Percentiles rank a stretch among this genome's conserved stretches.
Conservation (phyloP, 2,329 filamentous ascomycete genomes). For the Aschersonia sp. region DNA sequence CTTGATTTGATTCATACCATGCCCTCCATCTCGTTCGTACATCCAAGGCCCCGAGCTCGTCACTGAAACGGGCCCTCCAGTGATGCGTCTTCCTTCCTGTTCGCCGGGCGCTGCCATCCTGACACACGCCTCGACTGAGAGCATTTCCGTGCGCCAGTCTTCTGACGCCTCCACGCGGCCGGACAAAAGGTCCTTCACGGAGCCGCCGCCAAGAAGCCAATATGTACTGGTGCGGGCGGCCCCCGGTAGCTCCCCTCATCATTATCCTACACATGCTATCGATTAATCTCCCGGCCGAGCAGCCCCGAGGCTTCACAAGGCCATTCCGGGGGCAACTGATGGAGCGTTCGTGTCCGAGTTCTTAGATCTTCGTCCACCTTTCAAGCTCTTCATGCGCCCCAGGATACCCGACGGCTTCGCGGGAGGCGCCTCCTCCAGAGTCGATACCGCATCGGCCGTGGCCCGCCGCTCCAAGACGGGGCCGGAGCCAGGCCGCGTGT, state of each 20-base stretch:
- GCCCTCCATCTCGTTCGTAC: not conserved
- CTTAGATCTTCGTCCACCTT: slow-evolving; percentile 41
- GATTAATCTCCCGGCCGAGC: not conserved
- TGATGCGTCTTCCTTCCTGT: too few species aligned
- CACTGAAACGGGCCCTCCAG: not conserved
- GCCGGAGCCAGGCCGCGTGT: slow-evolving; percentile 20
- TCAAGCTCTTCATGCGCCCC: slow-evolving; percentile 69
- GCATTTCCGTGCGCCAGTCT: too few species aligned
- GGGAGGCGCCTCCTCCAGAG: slow-evolving; percentile 24
- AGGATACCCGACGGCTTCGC: slow-evolving; percentile 48
- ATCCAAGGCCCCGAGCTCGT: not conserved
- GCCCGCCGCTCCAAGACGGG: slow-evolving; percentile 45
- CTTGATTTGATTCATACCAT: too few species aligned
- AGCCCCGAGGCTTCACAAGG: slow-evolving; percentile 11
- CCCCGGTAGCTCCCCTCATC: too few species aligned
- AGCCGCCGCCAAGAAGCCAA: too few species aligned
- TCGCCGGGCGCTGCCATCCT: too few species aligned
- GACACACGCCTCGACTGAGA: too few species aligned
- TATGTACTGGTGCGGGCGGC: too few species aligned
- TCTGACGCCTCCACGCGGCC: too few species aligned
- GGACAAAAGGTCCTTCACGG: too few species aligned
- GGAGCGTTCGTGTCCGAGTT: slow-evolving; percentile 12
- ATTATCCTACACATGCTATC: not conserved
- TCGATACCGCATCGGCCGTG: slow-evolving; percentile 38
- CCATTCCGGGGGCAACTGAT: slow-evolving; percentile 18